Base-by-base conservation (phyloP, 768 basidiomycete genomes). In the Myochromella boudieri region DNA sequence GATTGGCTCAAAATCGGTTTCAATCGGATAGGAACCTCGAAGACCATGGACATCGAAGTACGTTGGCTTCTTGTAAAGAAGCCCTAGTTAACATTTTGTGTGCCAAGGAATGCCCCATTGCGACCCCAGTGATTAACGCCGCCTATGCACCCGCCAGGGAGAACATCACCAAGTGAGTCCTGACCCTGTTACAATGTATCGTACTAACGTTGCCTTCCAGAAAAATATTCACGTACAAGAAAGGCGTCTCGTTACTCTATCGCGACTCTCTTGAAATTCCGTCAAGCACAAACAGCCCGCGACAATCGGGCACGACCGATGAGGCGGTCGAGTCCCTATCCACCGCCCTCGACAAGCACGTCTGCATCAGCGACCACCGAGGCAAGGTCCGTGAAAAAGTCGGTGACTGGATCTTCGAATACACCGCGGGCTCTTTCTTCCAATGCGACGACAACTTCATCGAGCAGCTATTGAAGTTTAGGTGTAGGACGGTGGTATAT, bases 31-130 rank as follows among this genome's bases (percentile, higher is more conserved):
- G 91, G 90, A 0, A 81, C 75, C 36, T 77, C 81, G 48, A 74
- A 76, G 15, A 84, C 88, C 4, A 68, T 97, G 69, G 95, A 98
- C 62, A 98, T 97, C 47, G 95, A 98, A 75, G 92, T 91, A 37
- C 7, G 64, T 50, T 26, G 48, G 18, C 6, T 21, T n/a, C 28
- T 2, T 21, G 36, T 22, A 34, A 34, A 18, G 20, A 32, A 48
- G n/a, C 10, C 34, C 41, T 37, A 28, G 38, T 32, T 46, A 9
- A 40, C 15, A 3, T 24, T n/a, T n/a, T 34, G 45, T 29, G 10
- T 20, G 8, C 4, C 20, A 53, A 92, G 87, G 94, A 95, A 67
- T 97, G 94, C 60, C 89, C 92, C 0, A 94, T 98, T 37, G 91
- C 91, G 0, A 92, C 93, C 0, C 74, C 82, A 0, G 76, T 87